Base-by-base conservation (phyloP, 352 stramenopile species). In the Phytopythium kandeliae region DNA sequence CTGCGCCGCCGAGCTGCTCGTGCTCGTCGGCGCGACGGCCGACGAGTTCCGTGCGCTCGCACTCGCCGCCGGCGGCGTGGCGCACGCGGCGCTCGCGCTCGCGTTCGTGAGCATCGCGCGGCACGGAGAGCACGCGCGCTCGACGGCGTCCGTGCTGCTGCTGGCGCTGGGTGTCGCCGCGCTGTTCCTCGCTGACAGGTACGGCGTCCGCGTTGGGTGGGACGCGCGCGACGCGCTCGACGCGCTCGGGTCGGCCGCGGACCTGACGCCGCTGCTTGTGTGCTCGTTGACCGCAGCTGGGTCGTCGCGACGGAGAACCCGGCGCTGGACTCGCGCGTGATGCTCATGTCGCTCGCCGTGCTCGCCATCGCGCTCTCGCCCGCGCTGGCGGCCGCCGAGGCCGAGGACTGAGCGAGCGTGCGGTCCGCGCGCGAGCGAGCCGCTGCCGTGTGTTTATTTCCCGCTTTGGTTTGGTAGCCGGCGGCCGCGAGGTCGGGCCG, bases 161-260 rank as follows among this genome's bases (percentile, higher is more conserved):
- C 69, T 88, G 31, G 41, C 58, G 22, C 34, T 71, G 4, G 75
- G 67, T n/a, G 36, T 57, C 4, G 43, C 74, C 13, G 57, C 61
- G 16, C 68, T 90, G 26, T 78, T 86, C 50, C 65, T 88, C 48
- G 79, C 79, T n/a, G 79, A 90, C 62, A 88, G 76, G 78, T 89
- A 60, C 24, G 41, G 17, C 22, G 2, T 25, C 4, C 31, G 26
- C 2, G 9, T 37, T 5, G 1, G 28, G 30, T 49, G 12, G n/a
- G n/a, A n/a, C n/a, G n/a, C n/a, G n/a, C n/a, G n/a, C n/a, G n/a
- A n/a, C n/a, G n/a, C n/a, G n/a, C n/a, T n/a, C n/a, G n/a, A n/a
- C n/a, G n/a, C n/a, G n/a, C n/a, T n/a, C n/a, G n/a, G n/a, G n/a
- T n/a, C n/a, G 28, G 28, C 9, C 28, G 9, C 4, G 9, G 28